Conservation (phyloP, 2,329 filamentous ascomycete genomes). For the Stagonosporopsis vannaccii region DNA sequence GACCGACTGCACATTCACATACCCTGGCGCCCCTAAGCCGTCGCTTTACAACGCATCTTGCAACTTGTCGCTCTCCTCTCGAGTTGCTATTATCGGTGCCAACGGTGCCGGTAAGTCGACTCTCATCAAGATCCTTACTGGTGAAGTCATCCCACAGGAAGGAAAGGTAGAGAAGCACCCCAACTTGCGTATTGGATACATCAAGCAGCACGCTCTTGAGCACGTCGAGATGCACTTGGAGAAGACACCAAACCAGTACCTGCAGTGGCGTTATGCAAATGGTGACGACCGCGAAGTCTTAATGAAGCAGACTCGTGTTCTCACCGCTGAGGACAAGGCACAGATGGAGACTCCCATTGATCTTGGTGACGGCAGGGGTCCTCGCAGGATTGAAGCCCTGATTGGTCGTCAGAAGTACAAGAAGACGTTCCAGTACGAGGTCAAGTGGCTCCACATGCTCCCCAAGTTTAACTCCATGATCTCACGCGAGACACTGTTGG, state of each 20-base stretch:
- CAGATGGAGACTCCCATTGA: constrained; percentile 94
- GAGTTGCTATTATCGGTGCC: constrained; percentile 93
- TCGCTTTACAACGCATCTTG: constrained; percentile 89
- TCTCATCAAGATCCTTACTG: constrained; percentile 95
- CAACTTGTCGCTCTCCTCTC: constrained; percentile 85
- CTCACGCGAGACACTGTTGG: constrained; percentile 86
- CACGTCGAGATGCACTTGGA: constrained; percentile 99
- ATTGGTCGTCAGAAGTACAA: constrained; percentile 99
- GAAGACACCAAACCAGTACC: constrained; percentile 98
- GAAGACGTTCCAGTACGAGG: constrained; percentile 98
- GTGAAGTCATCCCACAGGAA: constrained; percentile 81
- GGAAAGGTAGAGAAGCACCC: constrained; percentile 98
- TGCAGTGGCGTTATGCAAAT: constrained; percentile 98
- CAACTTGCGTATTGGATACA: constrained; percentile 98
- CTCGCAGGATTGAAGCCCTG: constrained; percentile 80
- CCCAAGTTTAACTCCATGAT: constrained; percentile 95
- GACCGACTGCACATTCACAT: constrained; percentile 90
- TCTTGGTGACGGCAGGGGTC: constrained; percentile 79
- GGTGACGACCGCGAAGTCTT: constrained; percentile 96
- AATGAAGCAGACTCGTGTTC: constrained; percentile 93
- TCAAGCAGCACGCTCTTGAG: constrained; percentile 98
- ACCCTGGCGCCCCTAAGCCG: constrained; percentile 86
- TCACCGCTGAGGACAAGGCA: constrained; percentile 82
- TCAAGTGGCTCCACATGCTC: constrained; percentile 89
- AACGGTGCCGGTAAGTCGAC: constrained; percentile 99